These are phyloP conservation scores for Tubosaeta sp. DNA, from an alignment of 768 basidiomycete species.

Conservation along the genomic window DNA sequence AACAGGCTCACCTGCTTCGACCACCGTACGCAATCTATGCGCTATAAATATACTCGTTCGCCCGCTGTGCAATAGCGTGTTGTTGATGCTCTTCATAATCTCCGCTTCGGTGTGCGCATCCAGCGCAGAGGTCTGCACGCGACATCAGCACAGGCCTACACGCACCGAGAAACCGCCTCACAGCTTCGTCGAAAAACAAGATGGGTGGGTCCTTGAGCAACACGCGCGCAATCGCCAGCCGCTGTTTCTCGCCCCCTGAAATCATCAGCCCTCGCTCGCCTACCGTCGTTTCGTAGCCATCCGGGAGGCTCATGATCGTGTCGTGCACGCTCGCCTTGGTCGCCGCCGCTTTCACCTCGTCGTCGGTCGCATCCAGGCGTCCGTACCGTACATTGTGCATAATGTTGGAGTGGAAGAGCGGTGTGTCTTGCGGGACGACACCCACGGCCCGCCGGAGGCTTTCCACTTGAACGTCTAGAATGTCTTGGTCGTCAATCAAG, in stretches of 20 bases:
- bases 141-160: slow-evolving; percentile 1
- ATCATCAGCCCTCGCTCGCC: slow-evolving; percentile 98
- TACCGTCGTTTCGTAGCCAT: slow-evolving; percentile 85
- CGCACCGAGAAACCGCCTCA: slow-evolving; percentile 35
- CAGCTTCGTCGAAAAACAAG: slow-evolving; percentile 97
- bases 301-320: slow-evolving; percentile 74
- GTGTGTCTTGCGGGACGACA: slow-evolving; percentile 97
- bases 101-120: slow-evolving; percentile 95
- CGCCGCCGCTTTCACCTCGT: slow-evolving; percentile 82
- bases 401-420: slow-evolving; percentile 93
- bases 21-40: slow-evolving; percentile 83
- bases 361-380: slow-evolving; percentile 78
- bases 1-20: slow-evolving; percentile 72
- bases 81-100: slow-evolving; percentile 91
- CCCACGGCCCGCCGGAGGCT: slow-evolving; percentile 76
- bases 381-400: slow-evolving; percentile 97
- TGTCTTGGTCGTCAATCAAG: slow-evolving; percentile 82
- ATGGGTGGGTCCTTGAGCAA: slow-evolving; percentile 94
- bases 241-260: slow-evolving; percentile 97
- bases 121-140: slow-evolving; percentile 80
- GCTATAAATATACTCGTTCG: slow-evolving; percentile 97
- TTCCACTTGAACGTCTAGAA: slow-evolving; percentile 64
- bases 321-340: slow-evolving; percentile 84
- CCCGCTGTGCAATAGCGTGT: slow-evolving; percentile 64
- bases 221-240: slow-evolving; percentile 89